Percentiles rank a stretch among this genome's conserved stretches.
These are phyloP conservation scores for Alopecurus myosuroides DNA, from an alignment of 176 grass and related monocot species.

Conservation along the genomic window DNA sequence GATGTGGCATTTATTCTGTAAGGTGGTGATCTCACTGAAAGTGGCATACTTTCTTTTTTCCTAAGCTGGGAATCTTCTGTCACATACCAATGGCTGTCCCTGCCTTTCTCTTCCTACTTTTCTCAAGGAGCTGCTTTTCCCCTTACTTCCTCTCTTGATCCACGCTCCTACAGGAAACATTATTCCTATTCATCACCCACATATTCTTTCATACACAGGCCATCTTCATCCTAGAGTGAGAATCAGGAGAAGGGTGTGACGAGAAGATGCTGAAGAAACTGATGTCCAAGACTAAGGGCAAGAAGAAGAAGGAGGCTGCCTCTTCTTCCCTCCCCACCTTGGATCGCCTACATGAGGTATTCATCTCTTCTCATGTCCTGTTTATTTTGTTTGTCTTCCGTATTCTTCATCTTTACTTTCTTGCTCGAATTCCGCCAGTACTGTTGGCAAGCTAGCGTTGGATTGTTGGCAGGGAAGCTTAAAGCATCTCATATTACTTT, in stretches of 20 bases:
- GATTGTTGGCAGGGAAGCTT: background rate
- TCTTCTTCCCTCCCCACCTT: constrained; percentile 46
- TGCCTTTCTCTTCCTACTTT: constrained; percentile 13
- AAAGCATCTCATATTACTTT: background rate
- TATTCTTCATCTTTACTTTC: background rate
- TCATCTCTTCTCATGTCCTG: background rate
- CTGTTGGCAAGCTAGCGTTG: background rate
- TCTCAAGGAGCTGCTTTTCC: background rate
- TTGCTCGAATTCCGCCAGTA: background rate
- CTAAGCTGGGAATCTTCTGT: background rate
- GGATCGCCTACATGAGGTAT: constrained; percentile 41
- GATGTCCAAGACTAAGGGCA: constrained; percentile 38
- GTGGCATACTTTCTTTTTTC: constrained; percentile 11
- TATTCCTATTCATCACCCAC: background rate
- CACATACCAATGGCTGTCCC: background rate
- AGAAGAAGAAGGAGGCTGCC: constrained; percentile 52
- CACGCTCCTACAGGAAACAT: background rate
- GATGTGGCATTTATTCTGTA: background rate
- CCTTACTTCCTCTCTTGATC: background rate
- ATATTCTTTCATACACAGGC: constrained; percentile 14
- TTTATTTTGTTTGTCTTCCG: background rate
- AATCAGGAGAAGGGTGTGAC: background rate
- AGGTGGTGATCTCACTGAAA: background rate
- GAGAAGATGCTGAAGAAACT: constrained; percentile 49
- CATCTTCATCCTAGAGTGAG: background rate